Base-by-base conservation (phyloP, 768 basidiomycete genomes). In the Lyophyllum decastes region DNA sequence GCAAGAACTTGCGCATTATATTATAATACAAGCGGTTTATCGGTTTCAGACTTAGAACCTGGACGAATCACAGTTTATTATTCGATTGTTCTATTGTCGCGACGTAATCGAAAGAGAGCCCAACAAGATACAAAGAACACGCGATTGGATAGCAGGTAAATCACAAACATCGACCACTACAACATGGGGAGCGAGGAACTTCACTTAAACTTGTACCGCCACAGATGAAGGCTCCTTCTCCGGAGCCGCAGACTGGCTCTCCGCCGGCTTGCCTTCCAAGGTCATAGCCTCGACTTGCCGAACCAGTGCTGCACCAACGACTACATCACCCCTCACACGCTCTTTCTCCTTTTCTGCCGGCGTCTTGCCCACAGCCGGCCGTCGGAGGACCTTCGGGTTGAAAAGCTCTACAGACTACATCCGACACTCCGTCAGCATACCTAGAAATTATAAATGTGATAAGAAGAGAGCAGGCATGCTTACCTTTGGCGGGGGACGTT, bases 401-500 rank as follows among this genome's bases (percentile, higher is more conserved):
- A 66, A 75, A 27, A 75, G 64, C 59, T 78, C 74, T 7, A 66
- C 62, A 10, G 68, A 69, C 72, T 73, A 49, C 25, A 2, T 12
- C 5, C 14, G 35, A 45, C 30, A 30, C 30, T 27, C n/a, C 16
- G 33, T 22, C 41, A 17, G 34, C 1, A 46, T 38, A 53, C 19
- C 46, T 50, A 2, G 21, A n/a, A n/a, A n/a, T n/a, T n/a, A 22
- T 57, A 22, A 44, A 26, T n/a, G 26, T 24, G 43, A 19, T 7
- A 34, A 6, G 50, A 21, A 52, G 8, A 12, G 21, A 19, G 2
- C 22, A 35, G 12, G n/a, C 33, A 17, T 2, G 58, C 66, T 49
- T 60, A 79, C 79, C 70, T 78, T 86, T 16, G 76, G 77, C 4
- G 75, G 76, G 1, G 79, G 77, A 41, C 83, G 73, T 61, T 85